phyloP scores from a whole-genome alignment of 192 early-diverging fungal species.

The Pilaira anomala region DNA sequence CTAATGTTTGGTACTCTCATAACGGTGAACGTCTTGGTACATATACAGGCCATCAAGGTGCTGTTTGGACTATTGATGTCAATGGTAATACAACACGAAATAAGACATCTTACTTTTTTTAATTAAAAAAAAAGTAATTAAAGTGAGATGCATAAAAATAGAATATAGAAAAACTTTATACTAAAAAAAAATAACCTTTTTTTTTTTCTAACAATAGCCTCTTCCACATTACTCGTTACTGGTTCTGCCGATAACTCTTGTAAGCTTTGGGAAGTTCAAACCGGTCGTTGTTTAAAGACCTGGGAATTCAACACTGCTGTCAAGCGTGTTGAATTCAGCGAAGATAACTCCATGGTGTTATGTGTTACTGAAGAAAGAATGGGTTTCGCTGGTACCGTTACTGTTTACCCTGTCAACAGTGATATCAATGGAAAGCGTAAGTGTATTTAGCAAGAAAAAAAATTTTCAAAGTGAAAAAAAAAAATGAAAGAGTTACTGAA shows the following conservation, averaged over 20 bases:
- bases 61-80: conserved; percentile 93
- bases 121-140: too few relatives aligned
- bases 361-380: conserved; percentile 96
- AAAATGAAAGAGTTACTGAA: background rate
- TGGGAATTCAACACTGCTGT: conserved; percentile 92
- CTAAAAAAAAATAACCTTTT: background rate
- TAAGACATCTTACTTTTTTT: background rate
- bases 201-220: conserved; percentile 41
- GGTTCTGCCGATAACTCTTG: conserved; percentile 90
- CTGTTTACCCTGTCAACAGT: conserved; percentile 75
- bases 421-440: conserved; percentile 47
- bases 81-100: conserved; percentile 57
- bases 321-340: conserved; percentile 84
- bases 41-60: conserved; percentile 89
- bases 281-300: conserved; percentile 85
- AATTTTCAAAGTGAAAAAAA: background rate
- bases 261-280: conserved; percentile 90
- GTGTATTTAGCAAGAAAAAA: background rate
- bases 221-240: conserved; percentile 74
- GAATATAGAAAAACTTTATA: background rate
- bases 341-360: conserved; percentile 84
- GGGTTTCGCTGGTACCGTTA: conserved; percentile 85
- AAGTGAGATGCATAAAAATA: too few relatives aligned
- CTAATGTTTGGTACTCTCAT: conserved; percentile 95
- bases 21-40: conserved; percentile 97